Percentiles rank a stretch among this genome's conserved stretches.
Evolutionary conservation across 2,329 filamentous ascomycete genomes (phyloP).

Genomic region (Zymoseptoria passerinii): DNA sequence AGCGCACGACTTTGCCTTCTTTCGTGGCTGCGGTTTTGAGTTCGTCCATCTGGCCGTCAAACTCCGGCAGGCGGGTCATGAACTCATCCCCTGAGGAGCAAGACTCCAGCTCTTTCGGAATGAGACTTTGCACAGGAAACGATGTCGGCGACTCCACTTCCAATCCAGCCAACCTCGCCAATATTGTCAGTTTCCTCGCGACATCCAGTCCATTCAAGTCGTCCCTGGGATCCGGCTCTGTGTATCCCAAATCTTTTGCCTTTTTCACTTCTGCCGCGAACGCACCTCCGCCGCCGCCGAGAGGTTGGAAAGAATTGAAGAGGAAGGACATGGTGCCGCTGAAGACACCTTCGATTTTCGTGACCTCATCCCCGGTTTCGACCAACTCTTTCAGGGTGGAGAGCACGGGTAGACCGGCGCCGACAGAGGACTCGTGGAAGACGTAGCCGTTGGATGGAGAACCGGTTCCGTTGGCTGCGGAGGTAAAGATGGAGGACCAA

Average conservation of each 20-base stretch:
- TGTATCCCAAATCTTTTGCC: constrained; percentile 88
- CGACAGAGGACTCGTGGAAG: constrained; percentile 92
- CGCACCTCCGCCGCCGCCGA: constrained; percentile 62
- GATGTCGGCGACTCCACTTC: constrained; percentile 73
- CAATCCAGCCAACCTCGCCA: constrained; percentile 77
- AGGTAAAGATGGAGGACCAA: constrained; percentile 79
- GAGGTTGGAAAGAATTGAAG: constrained; percentile 93
- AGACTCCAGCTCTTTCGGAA: constrained; percentile 76
- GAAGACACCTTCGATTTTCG: constrained; percentile 92
- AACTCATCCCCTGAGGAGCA: constrained; percentile 76
- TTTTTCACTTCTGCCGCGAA: constrained; percentile 90
- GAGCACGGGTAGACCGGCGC: constrained; percentile 85
- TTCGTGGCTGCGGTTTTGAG: constrained; percentile 77
- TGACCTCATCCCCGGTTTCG: constrained; percentile 84
- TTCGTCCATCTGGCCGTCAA: constrained; percentile 83
- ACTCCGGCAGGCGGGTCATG: constrained; percentile 67
- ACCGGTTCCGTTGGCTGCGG: constrained; percentile 54
- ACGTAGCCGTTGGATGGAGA: constrained; percentile 56
- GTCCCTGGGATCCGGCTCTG: constrained; percentile 77
- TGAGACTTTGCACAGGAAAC: constrained; percentile 90
- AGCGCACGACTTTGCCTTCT: constrained; percentile 85
- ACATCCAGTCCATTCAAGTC: constrained; percentile 84
- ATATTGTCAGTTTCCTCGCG: constrained; percentile 90
- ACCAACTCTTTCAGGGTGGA: constrained; percentile 92
- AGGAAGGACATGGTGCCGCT: constrained; percentile 96